Conservation (phyloP, 306 rosid species). For the Sechiopsis laciniata region DNA sequence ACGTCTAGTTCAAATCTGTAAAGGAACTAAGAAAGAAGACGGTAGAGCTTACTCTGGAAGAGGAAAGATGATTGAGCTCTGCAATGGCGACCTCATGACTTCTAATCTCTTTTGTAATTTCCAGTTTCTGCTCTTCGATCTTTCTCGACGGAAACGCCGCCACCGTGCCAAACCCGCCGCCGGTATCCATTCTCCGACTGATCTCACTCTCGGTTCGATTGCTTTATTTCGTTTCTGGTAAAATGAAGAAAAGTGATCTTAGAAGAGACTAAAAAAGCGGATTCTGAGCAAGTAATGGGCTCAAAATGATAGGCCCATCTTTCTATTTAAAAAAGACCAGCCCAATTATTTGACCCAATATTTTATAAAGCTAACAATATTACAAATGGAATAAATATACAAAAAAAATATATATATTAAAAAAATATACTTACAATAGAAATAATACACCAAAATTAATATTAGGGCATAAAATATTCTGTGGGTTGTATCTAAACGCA, state of each 20-base stretch:
- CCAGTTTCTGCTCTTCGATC: slow-evolving; percentile 20
- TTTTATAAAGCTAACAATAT: neutral
- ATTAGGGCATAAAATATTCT: too few relatives aligned
- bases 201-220: neutral
- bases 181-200: slow-evolving; percentile 13
- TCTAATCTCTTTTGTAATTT: slow-evolving; percentile 36
- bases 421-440: too few relatives aligned
- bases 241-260: neutral
- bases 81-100: slow-evolving; percentile 63
- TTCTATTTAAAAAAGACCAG: neutral
- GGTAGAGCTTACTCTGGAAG: slow-evolving; percentile 42
- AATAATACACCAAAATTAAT: too few relatives aligned
- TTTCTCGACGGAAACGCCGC: slow-evolving; percentile 4
- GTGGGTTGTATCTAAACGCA: too few relatives aligned
- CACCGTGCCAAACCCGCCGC: neutral
- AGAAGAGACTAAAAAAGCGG: neutral
- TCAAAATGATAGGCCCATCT: neutral
- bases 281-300: neutral
- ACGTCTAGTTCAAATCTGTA: neutral
- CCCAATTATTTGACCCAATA: neutral
- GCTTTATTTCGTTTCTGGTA: neutral
- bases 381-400: too few relatives aligned
- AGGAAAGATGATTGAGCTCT: slow-evolving; percentile 56
- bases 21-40: neutral
- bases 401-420: too few relatives aligned